A percentile compares a stretch with the other conserved stretches of the same genome.
Conservation (phyloP, 2,329 filamentous ascomycete genomes). For the Orbilia ellipsospora region DNA sequence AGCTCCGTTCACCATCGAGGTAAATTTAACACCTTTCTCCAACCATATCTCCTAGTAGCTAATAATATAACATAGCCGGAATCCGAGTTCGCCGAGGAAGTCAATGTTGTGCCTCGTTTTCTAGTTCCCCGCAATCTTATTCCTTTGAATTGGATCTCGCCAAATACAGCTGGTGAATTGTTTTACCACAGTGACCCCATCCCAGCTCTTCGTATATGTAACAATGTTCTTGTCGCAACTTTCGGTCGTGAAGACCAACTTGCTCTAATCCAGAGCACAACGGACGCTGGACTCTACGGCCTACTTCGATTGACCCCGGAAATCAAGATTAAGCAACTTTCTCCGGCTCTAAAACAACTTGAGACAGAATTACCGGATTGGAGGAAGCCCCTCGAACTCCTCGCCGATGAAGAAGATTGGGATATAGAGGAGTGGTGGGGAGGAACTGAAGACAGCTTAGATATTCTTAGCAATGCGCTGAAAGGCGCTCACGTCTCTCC, state of each 20-base stretch:
- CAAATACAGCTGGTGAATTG: not conserved
- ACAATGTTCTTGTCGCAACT: slow-evolving; percentile 22
- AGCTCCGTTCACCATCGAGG: slow-evolving; percentile 21
- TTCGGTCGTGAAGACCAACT: slow-evolving; percentile 15
- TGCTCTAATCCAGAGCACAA: slow-evolving; percentile 19
- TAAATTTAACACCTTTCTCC: slow-evolving; percentile 3
- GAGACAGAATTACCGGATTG: not conserved
- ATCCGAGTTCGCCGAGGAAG: slow-evolving; percentile 31
- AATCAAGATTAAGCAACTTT: slow-evolving; percentile 15
- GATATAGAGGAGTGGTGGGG: slow-evolving; percentile 43
- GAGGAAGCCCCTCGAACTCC: not conserved
- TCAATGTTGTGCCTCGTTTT: slow-evolving; percentile 1
- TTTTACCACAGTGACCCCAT: not conserved
- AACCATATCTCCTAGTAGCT: not conserved
- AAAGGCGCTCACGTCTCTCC: slow-evolving; percentile 17
- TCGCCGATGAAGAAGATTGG: slow-evolving; percentile 8
- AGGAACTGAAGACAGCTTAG: slow-evolving; percentile 1
- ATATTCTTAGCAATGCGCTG: slow-evolving; percentile 30
- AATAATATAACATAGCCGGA: slow-evolving; percentile 10
- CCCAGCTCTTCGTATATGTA: not conserved
- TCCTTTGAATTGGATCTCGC: slow-evolving; percentile 11
- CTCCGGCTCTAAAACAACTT: slow-evolving; percentile 14
- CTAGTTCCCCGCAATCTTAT: slow-evolving; percentile 17
- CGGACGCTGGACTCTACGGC: slow-evolving; percentile 12
- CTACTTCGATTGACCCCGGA: slow-evolving; percentile 24